Base-by-base conservation (phyloP, 2,329 filamentous ascomycete species). In the Metarhizium sp. region DNA sequence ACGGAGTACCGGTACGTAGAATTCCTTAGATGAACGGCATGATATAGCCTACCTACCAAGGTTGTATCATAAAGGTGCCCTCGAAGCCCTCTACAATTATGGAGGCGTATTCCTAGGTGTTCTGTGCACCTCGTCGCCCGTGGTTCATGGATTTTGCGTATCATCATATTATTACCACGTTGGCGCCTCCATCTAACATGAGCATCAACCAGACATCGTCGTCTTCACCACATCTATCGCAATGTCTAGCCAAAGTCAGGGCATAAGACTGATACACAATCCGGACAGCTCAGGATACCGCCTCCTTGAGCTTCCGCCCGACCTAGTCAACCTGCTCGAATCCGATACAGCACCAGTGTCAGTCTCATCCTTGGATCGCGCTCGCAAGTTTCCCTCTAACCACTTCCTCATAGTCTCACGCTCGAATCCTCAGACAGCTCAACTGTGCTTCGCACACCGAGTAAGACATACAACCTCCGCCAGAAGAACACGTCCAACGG, bases 401-500 rank as follows among this genome's bases (percentile, higher is more conserved):
- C 47, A 42, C 42, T 25, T 47, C 10, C 18, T 48, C 25, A 4
- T 57, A 81, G 78, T 3, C 68, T 80, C 53, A 76, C 69, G 16
- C 69, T 81, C 49, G 73, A 77, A 59, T 74, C 76, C 13, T 78
- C 78, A 20, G 71, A 76, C 25, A 69, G 74, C 1, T 66, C 68
- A 2, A 81, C 81, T 30, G 65, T 84, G 46, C 74, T 86, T 54
- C 77, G 71, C 61, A 75, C 76, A 1, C 75, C 74, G 3, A 67
- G 71, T 53, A 78, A 76, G 61, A 78, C 76, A 16, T 86, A 84
- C 69, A 75, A 75, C 6, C 73, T 86, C 50, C 80, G 79, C 34
- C 83, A 86, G 63, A 86, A 86, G 66, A 86, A 85, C 66, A 85
- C 83, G 0, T 86, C 83, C 49, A 86, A 86, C 64, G 78, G 79